phyloP scores from a whole-genome alignment of 768 basidiomycete species.

The Lactarius evosmus region DNA sequence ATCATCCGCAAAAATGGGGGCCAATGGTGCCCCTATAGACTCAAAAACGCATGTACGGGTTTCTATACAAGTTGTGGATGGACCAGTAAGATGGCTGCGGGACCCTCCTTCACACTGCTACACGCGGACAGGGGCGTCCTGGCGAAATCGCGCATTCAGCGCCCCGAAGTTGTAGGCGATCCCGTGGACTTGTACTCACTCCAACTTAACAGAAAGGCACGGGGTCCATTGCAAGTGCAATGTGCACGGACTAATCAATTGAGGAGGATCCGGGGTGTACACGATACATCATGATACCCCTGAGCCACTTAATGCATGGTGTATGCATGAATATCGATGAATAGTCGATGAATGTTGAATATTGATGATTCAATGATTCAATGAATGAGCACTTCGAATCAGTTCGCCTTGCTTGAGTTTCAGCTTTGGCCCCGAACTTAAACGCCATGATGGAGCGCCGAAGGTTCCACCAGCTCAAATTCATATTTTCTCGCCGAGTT shows the following conservation, averaged over 20 bases:
- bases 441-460: not conserved
- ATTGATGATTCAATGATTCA: too few species aligned
- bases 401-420: too few species aligned
- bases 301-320: too few species aligned
- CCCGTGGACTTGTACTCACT: too few species aligned
- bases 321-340: not conserved
- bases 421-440: not conserved
- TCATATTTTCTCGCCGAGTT: not conserved
- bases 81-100: not conserved
- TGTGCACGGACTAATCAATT: not conserved
- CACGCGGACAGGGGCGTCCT: not conserved
- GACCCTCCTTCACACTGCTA: not conserved
- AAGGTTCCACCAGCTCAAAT: not conserved
- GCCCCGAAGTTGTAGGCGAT: not conserved
- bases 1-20: not conserved
- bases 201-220: not conserved
- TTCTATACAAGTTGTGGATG: constrained; percentile 2
- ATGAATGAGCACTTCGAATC: not conserved
- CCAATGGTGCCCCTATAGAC: not conserved
- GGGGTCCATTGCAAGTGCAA: not conserved
- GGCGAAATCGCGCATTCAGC: not conserved
- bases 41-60: not conserved
- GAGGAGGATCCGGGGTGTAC: not conserved
- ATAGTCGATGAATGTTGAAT: too few species aligned
- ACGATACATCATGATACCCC: not conserved